A percentile compares a stretch with the other conserved stretches of the same genome.
phyloP scores from a whole-genome alignment of 2,329 filamentous ascomycete genomes.

The Aureobasidium sp. region DNA sequence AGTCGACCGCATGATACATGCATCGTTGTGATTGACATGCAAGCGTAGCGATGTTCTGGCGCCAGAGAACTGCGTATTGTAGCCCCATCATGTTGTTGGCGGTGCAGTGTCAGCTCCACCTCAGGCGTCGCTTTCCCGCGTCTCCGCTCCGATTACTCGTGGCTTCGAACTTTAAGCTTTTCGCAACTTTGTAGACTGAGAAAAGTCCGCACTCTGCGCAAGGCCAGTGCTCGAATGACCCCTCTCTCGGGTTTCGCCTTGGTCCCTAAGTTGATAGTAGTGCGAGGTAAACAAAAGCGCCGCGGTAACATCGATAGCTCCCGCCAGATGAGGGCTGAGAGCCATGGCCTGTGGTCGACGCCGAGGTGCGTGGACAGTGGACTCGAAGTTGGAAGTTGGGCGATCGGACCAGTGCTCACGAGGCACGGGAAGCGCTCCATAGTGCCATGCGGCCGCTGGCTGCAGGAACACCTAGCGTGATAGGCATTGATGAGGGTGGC shows the following conservation, averaged over 20 bases:
- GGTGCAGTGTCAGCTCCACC: slow-evolving; percentile 9
- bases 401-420: slow-evolving; percentile 6
- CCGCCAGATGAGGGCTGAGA: neutral
- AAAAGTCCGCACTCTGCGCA: slow-evolving; percentile 4
- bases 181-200: neutral
- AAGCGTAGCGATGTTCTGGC: neutral
- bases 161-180: neutral
- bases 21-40: neutral
- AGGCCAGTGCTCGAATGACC: neutral
- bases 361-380: neutral
- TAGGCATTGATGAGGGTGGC: slow-evolving; percentile 14
- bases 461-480: slow-evolving; percentile 15
- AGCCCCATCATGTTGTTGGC: neutral
- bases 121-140: neutral
- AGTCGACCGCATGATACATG: neutral
- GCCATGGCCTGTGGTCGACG: neutral
- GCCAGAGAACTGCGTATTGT: neutral
- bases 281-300: slow-evolving; percentile 7
- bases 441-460: slow-evolving; percentile 13
- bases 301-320: neutral
- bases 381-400: neutral
- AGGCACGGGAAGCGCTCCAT: slow-evolving; percentile 2
- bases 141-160: slow-evolving; percentile 12
- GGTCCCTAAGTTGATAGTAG: neutral
- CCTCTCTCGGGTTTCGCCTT: slow-evolving; percentile 3